These are phyloP conservation scores for Gymnopilus junonius DNA, from an alignment of 768 basidiomycete genomes.

Conservation along the genomic window DNA sequence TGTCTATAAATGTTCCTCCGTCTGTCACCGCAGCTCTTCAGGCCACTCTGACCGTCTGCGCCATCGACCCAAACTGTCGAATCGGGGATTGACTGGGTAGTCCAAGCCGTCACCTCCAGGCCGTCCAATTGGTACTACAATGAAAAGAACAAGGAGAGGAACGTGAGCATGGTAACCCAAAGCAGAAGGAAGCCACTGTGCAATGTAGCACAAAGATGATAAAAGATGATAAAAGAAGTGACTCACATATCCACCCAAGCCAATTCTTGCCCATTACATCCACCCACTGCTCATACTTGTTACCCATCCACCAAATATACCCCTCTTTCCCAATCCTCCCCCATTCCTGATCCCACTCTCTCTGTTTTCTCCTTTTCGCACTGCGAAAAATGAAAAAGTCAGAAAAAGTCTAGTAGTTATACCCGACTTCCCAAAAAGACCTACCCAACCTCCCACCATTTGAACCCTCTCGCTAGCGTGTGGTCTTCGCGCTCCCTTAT, in stretches of 20 bases:
- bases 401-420: background rate
- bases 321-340: constrained; percentile 79
- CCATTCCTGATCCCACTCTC: constrained; percentile 81
- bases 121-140: constrained; percentile 56
- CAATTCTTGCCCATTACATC: constrained; percentile 76
- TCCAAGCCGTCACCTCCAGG: constrained; percentile 59
- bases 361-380: constrained; percentile 47
- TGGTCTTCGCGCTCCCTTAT: constrained; percentile 69
- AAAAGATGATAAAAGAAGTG: constrained; percentile 5
- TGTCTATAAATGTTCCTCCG: background rate
- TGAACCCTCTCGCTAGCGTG: constrained; percentile 52
- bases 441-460: constrained; percentile 60
- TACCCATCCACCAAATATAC: constrained; percentile 86
- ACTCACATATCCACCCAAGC: constrained; percentile 83
- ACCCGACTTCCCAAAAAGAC: constrained; percentile 24
- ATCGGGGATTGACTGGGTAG: constrained; percentile 75
- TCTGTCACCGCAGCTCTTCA: constrained; percentile 53
- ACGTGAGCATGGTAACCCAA: constrained; percentile 4
- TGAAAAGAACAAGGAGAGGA: constrained; percentile 12
- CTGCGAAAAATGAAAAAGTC: constrained; percentile 34
- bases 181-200: background rate
- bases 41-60: constrained; percentile 74
- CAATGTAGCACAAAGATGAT: background rate
- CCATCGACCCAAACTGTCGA: constrained; percentile 71
- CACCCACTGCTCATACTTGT: constrained; percentile 66